Evolutionary conservation across 176 grass and related monocot genomes (phyloP).

Genomic region (Musa troglodytarum): DNA sequence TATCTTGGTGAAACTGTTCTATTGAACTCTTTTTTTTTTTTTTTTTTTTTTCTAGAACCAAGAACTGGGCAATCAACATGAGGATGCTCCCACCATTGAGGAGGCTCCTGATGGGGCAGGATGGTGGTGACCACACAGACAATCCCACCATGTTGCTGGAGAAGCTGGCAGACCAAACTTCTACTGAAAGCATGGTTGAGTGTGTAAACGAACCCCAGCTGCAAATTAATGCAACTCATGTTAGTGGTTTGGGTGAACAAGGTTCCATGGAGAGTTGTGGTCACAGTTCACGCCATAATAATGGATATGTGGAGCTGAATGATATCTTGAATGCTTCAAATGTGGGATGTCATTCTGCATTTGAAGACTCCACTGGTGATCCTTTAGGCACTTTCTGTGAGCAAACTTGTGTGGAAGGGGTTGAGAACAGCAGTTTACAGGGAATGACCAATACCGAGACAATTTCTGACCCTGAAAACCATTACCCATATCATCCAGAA

Average conservation of each 20-base stretch:
- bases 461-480: not conserved
- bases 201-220: not conserved
- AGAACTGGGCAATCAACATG: not conserved
- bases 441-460: not conserved
- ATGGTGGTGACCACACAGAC: not conserved
- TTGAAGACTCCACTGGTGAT: not conserved
- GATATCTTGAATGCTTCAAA: not conserved
- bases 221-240: not conserved
- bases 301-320: conserved; percentile 5
- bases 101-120: not conserved
- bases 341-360: not conserved
- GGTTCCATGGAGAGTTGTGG: not conserved
- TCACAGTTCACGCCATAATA: not conserved
- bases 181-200: not conserved
- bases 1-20: not conserved
- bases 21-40: conserved; percentile 5
- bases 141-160: not conserved
- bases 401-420: not conserved
- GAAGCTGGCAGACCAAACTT: not conserved
- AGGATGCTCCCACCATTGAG: not conserved
- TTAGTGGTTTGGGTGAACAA: not conserved
- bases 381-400: not conserved
- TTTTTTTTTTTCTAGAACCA: not conserved
- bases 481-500: not conserved
- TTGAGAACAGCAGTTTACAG: not conserved